Percentiles rank a stretch among this genome's conserved stretches.
These are phyloP conservation scores for Ceratorhiza oryzae-sativae DNA, from an alignment of 1,284 basidiomycete species.

Conservation along the genomic window DNA sequence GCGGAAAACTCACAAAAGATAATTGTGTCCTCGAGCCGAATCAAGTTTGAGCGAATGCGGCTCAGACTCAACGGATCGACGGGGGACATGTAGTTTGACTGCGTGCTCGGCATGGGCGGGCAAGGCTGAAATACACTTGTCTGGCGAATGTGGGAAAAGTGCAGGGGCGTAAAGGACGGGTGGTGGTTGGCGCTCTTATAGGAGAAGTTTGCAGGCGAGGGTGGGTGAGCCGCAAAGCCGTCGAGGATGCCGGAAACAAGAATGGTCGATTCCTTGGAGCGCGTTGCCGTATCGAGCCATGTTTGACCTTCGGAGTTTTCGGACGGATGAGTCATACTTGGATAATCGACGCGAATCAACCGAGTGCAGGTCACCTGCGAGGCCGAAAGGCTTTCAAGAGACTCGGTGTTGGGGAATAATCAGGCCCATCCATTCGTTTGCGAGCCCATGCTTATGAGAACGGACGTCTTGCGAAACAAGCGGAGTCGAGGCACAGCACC, in stretches of 20 bases:
- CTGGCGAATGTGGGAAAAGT: constrained; percentile 24
- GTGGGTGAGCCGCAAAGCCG: constrained; percentile 27
- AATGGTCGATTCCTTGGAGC: constrained; percentile 24
- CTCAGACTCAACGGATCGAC: constrained; percentile 84
- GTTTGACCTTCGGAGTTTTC: constrained; percentile 25
- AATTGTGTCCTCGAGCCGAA: constrained; percentile 96
- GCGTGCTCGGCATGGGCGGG: constrained; percentile 34
- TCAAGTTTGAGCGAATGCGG: constrained; percentile 85
- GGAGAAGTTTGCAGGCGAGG: constrained; percentile 14
- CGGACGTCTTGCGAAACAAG: constrained; percentile 8
- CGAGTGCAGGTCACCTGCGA: constrained; percentile 10
- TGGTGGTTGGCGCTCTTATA: constrained; percentile 17
- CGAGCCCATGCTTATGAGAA: constrained; percentile 26
- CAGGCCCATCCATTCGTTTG: not conserved
- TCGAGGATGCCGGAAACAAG: constrained; percentile 26
- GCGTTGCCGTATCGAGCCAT: not conserved
- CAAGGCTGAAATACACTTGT: not conserved
- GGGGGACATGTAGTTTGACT: constrained; percentile 71
- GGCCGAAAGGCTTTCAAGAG: not conserved
- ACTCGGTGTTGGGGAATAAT: not conserved
- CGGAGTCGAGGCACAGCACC: constrained; percentile 26
- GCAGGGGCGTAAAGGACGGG: constrained; percentile 16
- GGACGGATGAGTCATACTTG: not conserved
- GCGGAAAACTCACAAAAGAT: constrained; percentile 70
- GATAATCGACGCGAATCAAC: constrained; percentile 23